Conservation (phyloP, 176 grass and related monocot species). For the Bromus sterilis region DNA sequence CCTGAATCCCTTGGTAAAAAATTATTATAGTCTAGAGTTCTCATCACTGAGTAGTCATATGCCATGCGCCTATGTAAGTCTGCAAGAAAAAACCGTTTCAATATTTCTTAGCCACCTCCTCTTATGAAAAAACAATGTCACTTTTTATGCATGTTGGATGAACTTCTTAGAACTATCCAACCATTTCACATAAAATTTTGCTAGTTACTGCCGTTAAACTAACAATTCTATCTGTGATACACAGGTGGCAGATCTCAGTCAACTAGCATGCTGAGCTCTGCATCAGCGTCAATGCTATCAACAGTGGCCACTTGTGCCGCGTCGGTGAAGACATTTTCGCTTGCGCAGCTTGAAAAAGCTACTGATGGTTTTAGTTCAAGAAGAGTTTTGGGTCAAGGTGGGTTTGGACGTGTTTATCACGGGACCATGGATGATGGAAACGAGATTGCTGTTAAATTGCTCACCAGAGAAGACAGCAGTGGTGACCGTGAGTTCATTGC, state of each 20-base stretch:
- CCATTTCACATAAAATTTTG: not conserved
- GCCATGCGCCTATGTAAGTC: not conserved
- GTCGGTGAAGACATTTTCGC: conserved; percentile 73
- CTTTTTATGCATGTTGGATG: not conserved
- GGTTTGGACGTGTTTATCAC: conserved; percentile 84
- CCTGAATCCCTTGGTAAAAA: not conserved
- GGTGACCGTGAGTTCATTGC: conserved; percentile 86
- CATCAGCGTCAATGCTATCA: conserved; percentile 60
- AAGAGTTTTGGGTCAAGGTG: conserved; percentile 79
- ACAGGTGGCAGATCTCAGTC: conserved; percentile 69
- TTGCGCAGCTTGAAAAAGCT: conserved; percentile 72
- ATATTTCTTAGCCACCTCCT: not conserved
- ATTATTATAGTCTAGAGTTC: not conserved
- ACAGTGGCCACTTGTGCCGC: conserved; percentile 52
- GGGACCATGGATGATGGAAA: conserved; percentile 59
- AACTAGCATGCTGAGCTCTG: conserved; percentile 61
- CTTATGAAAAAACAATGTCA: not conserved
- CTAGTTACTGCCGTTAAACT: not conserved
- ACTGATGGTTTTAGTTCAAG: conserved; percentile 73
- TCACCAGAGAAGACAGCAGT: conserved; percentile 72
- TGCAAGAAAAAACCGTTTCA: not conserved
- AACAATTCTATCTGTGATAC: conserved; percentile 26
- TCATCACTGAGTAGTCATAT: not conserved
- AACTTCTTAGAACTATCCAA: not conserved
- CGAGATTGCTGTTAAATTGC: conserved; percentile 93